Evolutionary conservation across 441 rosid genomes (phyloP).

Genomic region (Gossypium schwendimanii): DNA sequence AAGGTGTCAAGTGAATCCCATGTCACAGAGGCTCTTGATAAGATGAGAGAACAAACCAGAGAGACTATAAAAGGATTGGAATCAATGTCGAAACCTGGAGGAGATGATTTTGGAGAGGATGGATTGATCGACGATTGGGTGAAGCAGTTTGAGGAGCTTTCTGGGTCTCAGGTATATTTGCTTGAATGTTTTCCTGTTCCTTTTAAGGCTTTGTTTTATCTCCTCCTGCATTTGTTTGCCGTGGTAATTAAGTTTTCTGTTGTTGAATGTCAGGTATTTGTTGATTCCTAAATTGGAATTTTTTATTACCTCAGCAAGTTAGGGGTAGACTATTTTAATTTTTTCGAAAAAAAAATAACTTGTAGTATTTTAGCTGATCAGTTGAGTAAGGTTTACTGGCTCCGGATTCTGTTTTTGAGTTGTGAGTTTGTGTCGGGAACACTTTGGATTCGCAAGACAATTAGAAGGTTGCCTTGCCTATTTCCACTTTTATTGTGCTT

Average conservation of each 20-base stretch:
- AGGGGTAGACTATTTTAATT: not conserved
- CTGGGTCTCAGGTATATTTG: conserved; percentile 60
- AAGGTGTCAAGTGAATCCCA: conserved; percentile 59
- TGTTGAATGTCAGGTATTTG: not conserved
- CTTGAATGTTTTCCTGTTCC: not conserved
- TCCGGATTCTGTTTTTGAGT: not conserved
- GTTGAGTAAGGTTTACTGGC: not conserved
- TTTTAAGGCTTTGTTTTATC: not conserved
- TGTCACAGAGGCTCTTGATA: conserved; percentile 76
- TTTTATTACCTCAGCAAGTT: not conserved
- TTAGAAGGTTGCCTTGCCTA: not conserved
- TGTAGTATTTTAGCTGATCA: not conserved
- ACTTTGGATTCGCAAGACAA: not conserved
- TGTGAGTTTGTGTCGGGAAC: not conserved
- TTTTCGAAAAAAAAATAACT: not conserved
- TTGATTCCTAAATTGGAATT: not conserved
- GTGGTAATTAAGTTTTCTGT: no score
- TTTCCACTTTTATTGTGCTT: not conserved
- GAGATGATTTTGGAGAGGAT: conserved; percentile 45
- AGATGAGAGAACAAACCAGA: conserved; percentile 77
- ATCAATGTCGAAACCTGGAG: conserved; percentile 46
- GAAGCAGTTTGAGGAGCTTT: conserved; percentile 85
- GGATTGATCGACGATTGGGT: conserved; percentile 85
- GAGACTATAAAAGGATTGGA: conserved; percentile 81
- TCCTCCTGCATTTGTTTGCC: not conserved